Base-by-base conservation (phyloP, 805 yeast genomes). In the Yarrowia sp. region DNA sequence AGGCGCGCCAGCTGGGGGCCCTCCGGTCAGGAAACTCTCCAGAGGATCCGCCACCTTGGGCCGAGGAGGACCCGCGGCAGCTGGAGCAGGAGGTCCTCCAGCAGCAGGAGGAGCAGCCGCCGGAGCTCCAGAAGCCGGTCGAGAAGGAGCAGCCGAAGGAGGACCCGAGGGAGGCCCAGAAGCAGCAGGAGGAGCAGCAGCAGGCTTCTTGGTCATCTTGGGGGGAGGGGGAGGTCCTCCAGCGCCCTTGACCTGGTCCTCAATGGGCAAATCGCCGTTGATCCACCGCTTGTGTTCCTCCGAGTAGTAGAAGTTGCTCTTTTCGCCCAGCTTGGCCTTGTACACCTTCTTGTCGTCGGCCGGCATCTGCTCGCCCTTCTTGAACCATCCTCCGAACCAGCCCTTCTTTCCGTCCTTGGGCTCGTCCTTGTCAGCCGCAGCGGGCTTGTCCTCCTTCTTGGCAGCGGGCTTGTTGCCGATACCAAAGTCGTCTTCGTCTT, bases 201-300 rank as follows among this genome's bases (percentile, higher is more conserved):
- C 61, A 39, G 61, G 45, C 47, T 55, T 55, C 38, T 55, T 55
- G 8, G 61, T 81, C 28, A 22, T 22, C 69, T 71, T 74, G 31
- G 86, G 86, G 0, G 87, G 84, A 4, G 96, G 95, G 4, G 97
- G 93, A 2, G 93, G 87, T 1, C 87, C 85, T 3, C 84, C 81
- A 0, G 84, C 75, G 6, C 79, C 76, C 55, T 78, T 79, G 61
- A 80, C 76, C 41, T 64, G 66, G 22, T 67, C 69, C 22, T 72
- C 74, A 53, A 67, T 68, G 6, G 77, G 76, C 11, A 71, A 85
- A 67, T 85, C 83, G 65, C 83, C 84, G 72, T 90, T 87, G 62
- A 95, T 84, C 97, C 98, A 95, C 71, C 97, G 83, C 73, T 88
- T 86, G 72, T 88, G 81, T 66, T 88, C 85, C 70, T 90, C 93